Base-by-base conservation (phyloP, 1,139 yeast species). In the Pichia sp. region DNA sequence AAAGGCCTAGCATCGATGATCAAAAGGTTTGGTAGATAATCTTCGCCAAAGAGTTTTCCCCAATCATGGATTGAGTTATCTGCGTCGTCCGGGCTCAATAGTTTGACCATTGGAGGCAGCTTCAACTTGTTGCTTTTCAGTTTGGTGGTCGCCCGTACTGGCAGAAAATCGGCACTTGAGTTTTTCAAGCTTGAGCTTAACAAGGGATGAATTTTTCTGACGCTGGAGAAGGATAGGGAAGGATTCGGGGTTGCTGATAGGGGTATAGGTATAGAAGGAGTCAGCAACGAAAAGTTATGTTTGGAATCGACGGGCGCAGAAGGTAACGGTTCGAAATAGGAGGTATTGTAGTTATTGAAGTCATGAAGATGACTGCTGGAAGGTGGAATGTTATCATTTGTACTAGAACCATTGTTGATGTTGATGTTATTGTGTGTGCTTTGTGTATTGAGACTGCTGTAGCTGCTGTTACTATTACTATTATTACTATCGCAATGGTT, bases 1-100 rank as follows among this genome's bases (percentile, higher is more conserved):
- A 78, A 80, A 1, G 84, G 79, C 50, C 85, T 67, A 5, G 78
- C 75, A 64, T 80, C 85, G 12, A 80, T 68, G 10, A 77, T 64
- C 17, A 79, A 61, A 20, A 73, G 61, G 49, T 71, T 67, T 7
- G 68, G 58, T n/a, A 66, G 50, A 1, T 61, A 62, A 52, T 62
- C 69, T 14, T 52, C 54, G n/a, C 60, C 63, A 38, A 58, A 54
- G n/a, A 58, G 55, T 12, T 59, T 60, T 36, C 55, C 38, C 57
- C 57, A 54, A n/a, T 52, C 50, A 40, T 56, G 57, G 24, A 63
- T 57, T 43, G 48, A 55, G 31, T 55, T 31, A 20, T 55, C 59
- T 1, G 63, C 58, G 33, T 64, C 62, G 16, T 57, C 52, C 9
- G 51, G 16, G 5, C 58, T 50, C 7, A 64, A 31, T 20, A 63